Evolutionary conservation across 108 stramenopile genomes (phyloP).

Genomic region (Fragilaria radians): DNA sequence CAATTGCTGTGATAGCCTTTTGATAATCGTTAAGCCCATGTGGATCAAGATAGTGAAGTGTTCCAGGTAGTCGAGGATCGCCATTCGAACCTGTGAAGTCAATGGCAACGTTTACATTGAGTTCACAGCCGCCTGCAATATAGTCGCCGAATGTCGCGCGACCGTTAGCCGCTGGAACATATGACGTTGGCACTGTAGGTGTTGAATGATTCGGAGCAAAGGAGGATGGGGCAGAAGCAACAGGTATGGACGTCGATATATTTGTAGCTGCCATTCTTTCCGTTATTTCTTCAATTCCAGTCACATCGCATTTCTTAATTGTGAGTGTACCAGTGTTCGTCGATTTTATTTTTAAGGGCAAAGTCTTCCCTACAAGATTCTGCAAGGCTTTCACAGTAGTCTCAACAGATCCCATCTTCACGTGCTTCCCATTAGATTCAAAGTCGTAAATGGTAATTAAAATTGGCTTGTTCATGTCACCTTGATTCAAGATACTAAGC

Average conservation of each 20-base stretch:
- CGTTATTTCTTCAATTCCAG: constrained; percentile 8
- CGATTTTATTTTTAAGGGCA: constrained; percentile 16
- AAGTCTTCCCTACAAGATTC: constrained; percentile 9
- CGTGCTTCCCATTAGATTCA: constrained; percentile 47
- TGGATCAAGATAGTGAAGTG: constrained; percentile 56
- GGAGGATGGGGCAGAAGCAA: neutral
- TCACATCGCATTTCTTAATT: constrained; percentile 19
- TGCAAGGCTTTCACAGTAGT: constrained; percentile 29
- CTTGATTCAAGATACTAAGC: constrained; percentile 35
- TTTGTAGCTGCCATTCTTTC: constrained; percentile 12
- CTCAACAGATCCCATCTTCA: constrained; percentile 47
- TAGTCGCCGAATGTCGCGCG: constrained; percentile 38
- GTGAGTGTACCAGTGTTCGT: constrained; percentile 20
- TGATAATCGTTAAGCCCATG: constrained; percentile 62
- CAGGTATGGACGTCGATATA: constrained; percentile 1
- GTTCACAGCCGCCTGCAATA: constrained; percentile 41
- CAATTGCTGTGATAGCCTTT: constrained; percentile 60
- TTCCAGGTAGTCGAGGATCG: constrained; percentile 66
- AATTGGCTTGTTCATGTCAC: constrained; percentile 33
- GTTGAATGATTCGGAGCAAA: constrained; percentile 1
- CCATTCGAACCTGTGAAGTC: constrained; percentile 94
- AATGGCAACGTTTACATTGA: constrained; percentile 68
- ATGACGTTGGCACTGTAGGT: neutral
- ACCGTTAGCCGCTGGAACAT: neutral
- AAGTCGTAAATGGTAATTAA: constrained; percentile 40